Evolutionary conservation across 768 basidiomycete species (phyloP).

Genomic region (Suillus placidus): DNA sequence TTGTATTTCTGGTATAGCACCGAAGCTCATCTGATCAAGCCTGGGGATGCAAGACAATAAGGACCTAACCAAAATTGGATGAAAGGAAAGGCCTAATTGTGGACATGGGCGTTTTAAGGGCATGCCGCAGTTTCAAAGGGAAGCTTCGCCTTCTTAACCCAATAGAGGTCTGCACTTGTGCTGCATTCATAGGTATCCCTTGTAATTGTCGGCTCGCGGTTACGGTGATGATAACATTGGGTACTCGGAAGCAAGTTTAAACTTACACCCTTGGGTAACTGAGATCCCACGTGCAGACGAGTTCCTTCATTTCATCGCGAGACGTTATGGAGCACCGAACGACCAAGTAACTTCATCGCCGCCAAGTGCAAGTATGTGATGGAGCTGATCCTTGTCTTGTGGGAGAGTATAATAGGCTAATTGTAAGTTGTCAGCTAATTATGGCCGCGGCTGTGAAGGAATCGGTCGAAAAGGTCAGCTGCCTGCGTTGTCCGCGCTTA

Average conservation of each 20-base stretch:
- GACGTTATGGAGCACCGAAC: neutral
- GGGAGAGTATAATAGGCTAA: neutral
- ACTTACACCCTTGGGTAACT: neutral
- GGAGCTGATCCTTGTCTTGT: neutral
- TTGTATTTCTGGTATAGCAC: conserved; percentile 13
- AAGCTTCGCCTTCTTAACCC: neutral
- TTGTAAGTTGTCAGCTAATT: neutral
- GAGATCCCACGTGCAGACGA: neutral
- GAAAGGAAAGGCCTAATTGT: conserved; percentile 11
- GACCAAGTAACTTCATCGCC: neutral
- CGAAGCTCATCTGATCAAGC: conserved; percentile 3
- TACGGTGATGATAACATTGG: neutral
- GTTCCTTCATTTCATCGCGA: neutral
- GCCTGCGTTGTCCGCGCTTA: neutral
- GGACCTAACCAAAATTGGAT: conserved; percentile 9
- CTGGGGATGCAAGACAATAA: conserved; percentile 16
- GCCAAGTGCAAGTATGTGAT: neutral
- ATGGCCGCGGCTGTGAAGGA: neutral
- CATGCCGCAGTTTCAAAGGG: neutral
- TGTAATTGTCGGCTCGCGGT: neutral
- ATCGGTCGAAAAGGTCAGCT: neutral
- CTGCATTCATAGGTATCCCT: neutral
- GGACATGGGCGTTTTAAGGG: conserved; percentile 8
- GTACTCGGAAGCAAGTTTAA: neutral
- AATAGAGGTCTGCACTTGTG: neutral